Conservation (phyloP, 192 early-diverging fungal genomes). For the Thamnidium elegans region DNA sequence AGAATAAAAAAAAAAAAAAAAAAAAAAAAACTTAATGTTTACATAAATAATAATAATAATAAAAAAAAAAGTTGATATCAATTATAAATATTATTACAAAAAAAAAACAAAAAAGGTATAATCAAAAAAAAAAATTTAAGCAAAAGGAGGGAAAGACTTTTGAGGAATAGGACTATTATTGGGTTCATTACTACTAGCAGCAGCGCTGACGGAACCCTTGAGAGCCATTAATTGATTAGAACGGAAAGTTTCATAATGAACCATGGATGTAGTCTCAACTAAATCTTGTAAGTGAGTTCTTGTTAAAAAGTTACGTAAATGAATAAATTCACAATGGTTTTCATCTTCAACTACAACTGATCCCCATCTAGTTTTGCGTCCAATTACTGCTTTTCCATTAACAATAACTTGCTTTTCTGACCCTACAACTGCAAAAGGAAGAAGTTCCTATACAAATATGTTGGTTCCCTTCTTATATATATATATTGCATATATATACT, state of each 20-base stretch:
- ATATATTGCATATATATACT: neutral
- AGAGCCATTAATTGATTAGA: conserved; percentile 55
- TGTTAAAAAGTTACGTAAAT: conserved; percentile 88
- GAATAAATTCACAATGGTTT: conserved; percentile 91
- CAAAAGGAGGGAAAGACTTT: conserved; percentile 8
- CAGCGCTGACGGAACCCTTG: conserved; percentile 6
- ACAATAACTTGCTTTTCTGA: conserved; percentile 84
- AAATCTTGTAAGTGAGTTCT: conserved; percentile 93
- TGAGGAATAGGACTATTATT: neutral
- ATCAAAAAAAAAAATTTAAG: conserved; percentile 1
- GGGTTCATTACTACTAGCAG: neutral
- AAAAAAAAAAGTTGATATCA: neutral
- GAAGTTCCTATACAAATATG: conserved; percentile 56
- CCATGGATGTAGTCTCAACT: conserved; percentile 88
- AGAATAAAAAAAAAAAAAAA: no score
- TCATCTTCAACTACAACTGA: conserved; percentile 82
- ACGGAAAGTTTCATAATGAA: conserved; percentile 97
- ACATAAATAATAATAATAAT: no score
- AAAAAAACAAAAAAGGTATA: neutral
- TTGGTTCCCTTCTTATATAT: neutral
- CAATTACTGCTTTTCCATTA: conserved; percentile 85
- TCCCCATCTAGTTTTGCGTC: conserved; percentile 86
- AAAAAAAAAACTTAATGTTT: neutral
- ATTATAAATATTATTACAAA: neutral
- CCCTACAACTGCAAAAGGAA: conserved; percentile 94